Evolutionary conservation across 2,329 filamentous ascomycete species (phyloP), one percentile per base, ranked within the genome.

Genomic region (Hortaea werneckii): DNA sequence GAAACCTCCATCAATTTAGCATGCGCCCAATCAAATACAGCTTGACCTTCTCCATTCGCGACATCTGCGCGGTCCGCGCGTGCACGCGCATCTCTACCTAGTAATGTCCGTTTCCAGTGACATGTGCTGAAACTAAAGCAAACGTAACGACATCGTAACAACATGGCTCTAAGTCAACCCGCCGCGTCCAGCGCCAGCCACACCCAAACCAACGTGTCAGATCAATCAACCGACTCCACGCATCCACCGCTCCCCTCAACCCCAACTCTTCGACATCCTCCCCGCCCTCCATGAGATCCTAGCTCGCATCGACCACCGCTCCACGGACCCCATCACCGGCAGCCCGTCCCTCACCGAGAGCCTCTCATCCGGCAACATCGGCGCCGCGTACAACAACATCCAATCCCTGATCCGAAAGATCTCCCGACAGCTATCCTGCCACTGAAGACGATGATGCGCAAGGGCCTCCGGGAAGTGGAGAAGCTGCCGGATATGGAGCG

Each of bases 181-280:
- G n/a, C 41, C 7, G 32, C 32, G 9, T 35, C 32, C 27, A 41
- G 10, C 9, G 26, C 40, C 40, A 11, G 10, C 5, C 40, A n/a
- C 40, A 41, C 11, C 40, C 54, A 49, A 20, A 53, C 53, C 42
- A 54, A 50, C 42, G 53, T 53, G 43, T 52, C 51, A 27, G 52
- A 52, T 42, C 37, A 39, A 53, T 53, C 45, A 44, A 51, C 48
- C 8, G 48, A 35, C 32, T 35, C 40, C 26, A 20, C 20, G 20
- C 20, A 20, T 20, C 20, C 20, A 29, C 20, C 52, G 59, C 79
- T 83, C 46, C 83, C 92, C 51, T n/a, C 78, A 85, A 42, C 85
- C 89, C 28, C 83, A 89, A 65, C 80, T 80, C 42, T 87, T 95
- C 69, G 89, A 95, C 70, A 79, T 87, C 55, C 77, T 94, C 44